These are phyloP conservation scores for Pleurotus ostreatus DNA, from an alignment of 768 basidiomycete species.

Conservation along the genomic window DNA sequence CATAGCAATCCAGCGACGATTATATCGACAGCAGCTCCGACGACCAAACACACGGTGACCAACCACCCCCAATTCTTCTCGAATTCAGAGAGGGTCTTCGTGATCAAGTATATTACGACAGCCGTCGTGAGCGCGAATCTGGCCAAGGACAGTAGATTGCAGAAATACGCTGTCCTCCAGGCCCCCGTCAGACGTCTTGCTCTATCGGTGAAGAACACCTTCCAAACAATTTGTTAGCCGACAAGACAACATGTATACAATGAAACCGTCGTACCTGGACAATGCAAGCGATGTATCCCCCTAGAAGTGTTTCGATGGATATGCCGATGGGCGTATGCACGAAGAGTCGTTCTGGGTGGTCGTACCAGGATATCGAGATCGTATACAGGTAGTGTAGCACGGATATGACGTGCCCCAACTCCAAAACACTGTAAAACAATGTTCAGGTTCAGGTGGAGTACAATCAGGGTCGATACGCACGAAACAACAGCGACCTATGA, in stretches of 20 bases:
- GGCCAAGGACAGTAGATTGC: not conserved
- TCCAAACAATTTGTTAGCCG: not conserved
- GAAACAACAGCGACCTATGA: not conserved
- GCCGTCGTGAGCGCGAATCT: constrained; percentile 2
- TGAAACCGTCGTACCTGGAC: not conserved
- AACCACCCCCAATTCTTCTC: constrained; percentile 7
- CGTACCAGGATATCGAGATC: constrained; percentile 14
- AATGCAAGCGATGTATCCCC: constrained; percentile 2
- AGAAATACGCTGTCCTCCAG: not conserved
- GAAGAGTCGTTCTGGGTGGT: constrained; percentile 3
- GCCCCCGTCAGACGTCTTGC: constrained; percentile 1
- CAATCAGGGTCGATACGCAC: not conserved
- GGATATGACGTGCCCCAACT: constrained; percentile 18
- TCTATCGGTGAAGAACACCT: constrained; percentile 1
- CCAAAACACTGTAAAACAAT: constrained; percentile 11
- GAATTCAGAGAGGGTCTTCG: not conserved
- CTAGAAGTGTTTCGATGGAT: not conserved
- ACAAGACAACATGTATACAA: too few relatives aligned
- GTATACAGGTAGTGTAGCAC: constrained; percentile 16
- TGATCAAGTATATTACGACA: constrained; percentile 11
- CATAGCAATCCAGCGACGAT: constrained; percentile 1
- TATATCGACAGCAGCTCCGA: constrained; percentile 7
- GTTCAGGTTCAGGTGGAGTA: not conserved
- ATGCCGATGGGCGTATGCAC: not conserved
- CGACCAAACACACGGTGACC: not conserved